Evolutionary conservation across 208 protist genomes (phyloP).

Genomic region (Crithidia acanthocephali): DNA sequence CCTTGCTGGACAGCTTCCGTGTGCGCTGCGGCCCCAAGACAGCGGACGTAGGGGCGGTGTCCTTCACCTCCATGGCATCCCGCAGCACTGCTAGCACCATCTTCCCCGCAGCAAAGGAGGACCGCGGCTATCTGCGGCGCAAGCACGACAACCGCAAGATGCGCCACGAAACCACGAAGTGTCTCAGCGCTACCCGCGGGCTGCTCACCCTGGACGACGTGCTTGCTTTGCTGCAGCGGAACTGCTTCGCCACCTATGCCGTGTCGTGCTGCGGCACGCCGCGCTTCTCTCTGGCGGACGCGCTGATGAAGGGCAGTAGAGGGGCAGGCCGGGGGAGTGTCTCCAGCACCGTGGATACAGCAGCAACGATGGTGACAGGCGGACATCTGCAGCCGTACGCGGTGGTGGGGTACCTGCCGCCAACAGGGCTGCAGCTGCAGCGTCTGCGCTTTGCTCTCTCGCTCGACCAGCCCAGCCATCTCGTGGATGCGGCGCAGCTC

Average conservation of each 20-base stretch:
- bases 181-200: constrained; percentile 59
- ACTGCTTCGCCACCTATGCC: constrained; percentile 83
- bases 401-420: constrained; percentile 61
- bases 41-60: not conserved
- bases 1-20: constrained; percentile 50
- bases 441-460: constrained; percentile 82
- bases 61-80: not conserved
- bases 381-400: constrained; percentile 36
- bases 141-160: constrained; percentile 23
- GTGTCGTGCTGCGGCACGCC: constrained; percentile 72
- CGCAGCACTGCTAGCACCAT: not conserved
- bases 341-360: not conserved
- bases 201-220: constrained; percentile 63
- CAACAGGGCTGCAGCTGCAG: constrained; percentile 54
- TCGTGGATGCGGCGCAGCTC: constrained; percentile 49
- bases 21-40: not conserved
- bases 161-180: constrained; percentile 15
- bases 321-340: not conserved
- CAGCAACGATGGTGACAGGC: not conserved
- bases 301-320: constrained; percentile 25
- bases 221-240: constrained; percentile 49
- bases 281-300: constrained; percentile 59
- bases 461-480: constrained; percentile 73
- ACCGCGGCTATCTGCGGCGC: constrained; percentile 24
- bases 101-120: not conserved